Conservation (phyloP, 805 yeast species). For the Lipomyces sp. region DNA sequence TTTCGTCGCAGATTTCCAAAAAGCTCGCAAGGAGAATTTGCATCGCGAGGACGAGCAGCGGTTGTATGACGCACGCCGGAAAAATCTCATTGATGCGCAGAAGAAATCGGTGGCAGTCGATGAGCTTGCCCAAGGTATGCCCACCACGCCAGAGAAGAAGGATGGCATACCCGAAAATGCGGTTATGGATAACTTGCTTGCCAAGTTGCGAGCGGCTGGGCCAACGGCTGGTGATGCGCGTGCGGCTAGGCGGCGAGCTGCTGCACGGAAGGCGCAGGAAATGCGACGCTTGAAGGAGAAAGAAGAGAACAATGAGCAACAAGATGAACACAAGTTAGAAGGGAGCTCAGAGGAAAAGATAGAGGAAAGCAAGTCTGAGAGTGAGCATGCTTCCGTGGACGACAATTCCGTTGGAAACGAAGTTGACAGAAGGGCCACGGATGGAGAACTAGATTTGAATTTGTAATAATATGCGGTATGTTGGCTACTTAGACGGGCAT, state of each 20-base stretch:
- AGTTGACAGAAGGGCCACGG: background rate
- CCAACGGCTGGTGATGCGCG: conserved; percentile 72
- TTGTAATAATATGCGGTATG: background rate
- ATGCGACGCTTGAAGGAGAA: background rate
- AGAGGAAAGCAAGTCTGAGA: background rate
- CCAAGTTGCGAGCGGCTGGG: conserved; percentile 84
- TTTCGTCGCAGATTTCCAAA: conserved; percentile 77
- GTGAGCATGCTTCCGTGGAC: background rate
- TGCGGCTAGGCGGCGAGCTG: conserved; percentile 77
- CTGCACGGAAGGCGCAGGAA: conserved; percentile 21
- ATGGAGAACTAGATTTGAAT: background rate
- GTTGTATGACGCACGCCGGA: conserved; percentile 72
- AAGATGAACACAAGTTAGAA: background rate
- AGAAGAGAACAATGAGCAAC: background rate
- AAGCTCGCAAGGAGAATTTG: conserved; percentile 77
- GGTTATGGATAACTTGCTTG: conserved; percentile 85
- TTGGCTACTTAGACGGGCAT: background rate
- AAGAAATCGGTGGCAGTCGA: conserved; percentile 42
- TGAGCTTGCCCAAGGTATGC: conserved; percentile 35
- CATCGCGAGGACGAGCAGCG: conserved; percentile 81
- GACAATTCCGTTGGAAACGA: background rate
- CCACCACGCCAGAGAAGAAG: conserved; percentile 27
- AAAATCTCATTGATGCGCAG: conserved; percentile 61
- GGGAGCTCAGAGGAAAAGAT: background rate
- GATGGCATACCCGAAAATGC: conserved; percentile 50